Percentiles rank a stretch among this genome's conserved stretches.
Conservation (phyloP, 2,329 filamentous ascomycete genomes). For the Curvularia sp. region DNA sequence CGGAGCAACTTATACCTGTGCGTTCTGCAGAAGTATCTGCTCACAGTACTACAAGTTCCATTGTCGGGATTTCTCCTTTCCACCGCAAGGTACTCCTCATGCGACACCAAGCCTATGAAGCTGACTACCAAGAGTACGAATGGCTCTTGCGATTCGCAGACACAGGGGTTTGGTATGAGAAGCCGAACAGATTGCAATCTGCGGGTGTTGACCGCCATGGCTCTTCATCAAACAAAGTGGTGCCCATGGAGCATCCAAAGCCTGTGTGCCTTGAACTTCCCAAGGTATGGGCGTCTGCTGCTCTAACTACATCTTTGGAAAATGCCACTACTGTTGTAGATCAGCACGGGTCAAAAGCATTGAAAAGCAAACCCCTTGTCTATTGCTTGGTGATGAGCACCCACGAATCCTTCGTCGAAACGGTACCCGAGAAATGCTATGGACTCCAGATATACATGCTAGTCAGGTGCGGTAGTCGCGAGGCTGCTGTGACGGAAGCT, state of each 20-base stretch:
- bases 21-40: slow-evolving; percentile 31
- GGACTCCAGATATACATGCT: slow-evolving; percentile 41
- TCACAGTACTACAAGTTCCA: slow-evolving; percentile 17
- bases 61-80: slow-evolving; percentile 34
- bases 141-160: slow-evolving; percentile 40
- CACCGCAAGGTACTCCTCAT: slow-evolving; percentile 36
- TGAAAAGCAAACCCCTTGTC: slow-evolving; percentile 31
- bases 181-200: slow-evolving; percentile 27
- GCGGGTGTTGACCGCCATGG: slow-evolving; percentile 15
- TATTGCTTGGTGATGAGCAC: slow-evolving; percentile 41
- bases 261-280: slow-evolving; percentile 34
- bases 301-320: slow-evolving; percentile 39
- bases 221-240: slow-evolving; percentile 18
- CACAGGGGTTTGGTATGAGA: slow-evolving; percentile 43
- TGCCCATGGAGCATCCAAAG: slow-evolving; percentile 20
- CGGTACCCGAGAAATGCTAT: slow-evolving; percentile 17
- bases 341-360: slow-evolving; percentile 34
- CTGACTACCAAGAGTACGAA: slow-evolving; percentile 38
- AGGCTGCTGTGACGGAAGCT: slow-evolving; percentile 38
- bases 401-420: slow-evolving; percentile 26
- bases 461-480: slow-evolving; percentile 42
- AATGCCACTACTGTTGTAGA: slow-evolving; percentile 39
- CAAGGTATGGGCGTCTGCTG: slow-evolving; percentile 40
- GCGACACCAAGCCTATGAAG: slow-evolving; percentile 28
- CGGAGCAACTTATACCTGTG: slow-evolving; percentile 28